phyloP scores from a whole-genome alignment of 1,284 basidiomycete genomes.

The Cutaneotrichosporon cutaneum region DNA sequence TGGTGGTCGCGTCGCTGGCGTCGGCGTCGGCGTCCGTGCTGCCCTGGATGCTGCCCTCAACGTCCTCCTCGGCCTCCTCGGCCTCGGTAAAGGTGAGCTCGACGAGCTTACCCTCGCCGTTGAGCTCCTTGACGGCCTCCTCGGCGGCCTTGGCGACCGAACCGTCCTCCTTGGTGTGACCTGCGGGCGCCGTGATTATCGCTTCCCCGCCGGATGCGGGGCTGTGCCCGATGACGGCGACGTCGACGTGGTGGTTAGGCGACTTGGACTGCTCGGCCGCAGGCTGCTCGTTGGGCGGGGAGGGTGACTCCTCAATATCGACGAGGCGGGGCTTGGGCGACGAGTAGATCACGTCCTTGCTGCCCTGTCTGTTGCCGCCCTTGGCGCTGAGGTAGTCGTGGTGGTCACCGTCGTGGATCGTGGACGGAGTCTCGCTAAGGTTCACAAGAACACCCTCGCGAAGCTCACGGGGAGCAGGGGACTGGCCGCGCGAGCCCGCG shows the following conservation, averaged over 20 bases:
- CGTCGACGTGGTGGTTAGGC: not conserved
- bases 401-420: slow-evolving; percentile 8
- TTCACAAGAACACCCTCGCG: slow-evolving; percentile 20
- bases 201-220: not conserved
- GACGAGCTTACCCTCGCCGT: not conserved
- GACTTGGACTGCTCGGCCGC: not conserved
- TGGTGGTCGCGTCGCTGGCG: slow-evolving; percentile 3
- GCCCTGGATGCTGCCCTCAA: not conserved
- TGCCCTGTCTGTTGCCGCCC: not conserved
- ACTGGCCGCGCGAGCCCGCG: not conserved
- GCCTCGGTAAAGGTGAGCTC: slow-evolving; percentile 4
- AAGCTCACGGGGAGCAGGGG: not conserved
- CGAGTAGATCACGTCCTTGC: not conserved
- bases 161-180: slow-evolving; percentile 4
- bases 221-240: slow-evolving; percentile 2
- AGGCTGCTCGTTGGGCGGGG: not conserved
- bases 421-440: slow-evolving; percentile 2
- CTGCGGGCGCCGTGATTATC: not conserved
- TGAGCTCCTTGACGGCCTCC: not conserved
- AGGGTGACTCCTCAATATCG: slow-evolving; percentile 1
- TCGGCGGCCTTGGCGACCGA: not conserved
- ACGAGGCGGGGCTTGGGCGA: slow-evolving; percentile 2
- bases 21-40: slow-evolving; percentile 5
- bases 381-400: not conserved
- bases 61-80: not conserved